Percentiles rank a stretch among this genome's conserved stretches.
phyloP scores from a whole-genome alignment of 345 rosid genomes.

The Pelargonium nanum region DNA sequence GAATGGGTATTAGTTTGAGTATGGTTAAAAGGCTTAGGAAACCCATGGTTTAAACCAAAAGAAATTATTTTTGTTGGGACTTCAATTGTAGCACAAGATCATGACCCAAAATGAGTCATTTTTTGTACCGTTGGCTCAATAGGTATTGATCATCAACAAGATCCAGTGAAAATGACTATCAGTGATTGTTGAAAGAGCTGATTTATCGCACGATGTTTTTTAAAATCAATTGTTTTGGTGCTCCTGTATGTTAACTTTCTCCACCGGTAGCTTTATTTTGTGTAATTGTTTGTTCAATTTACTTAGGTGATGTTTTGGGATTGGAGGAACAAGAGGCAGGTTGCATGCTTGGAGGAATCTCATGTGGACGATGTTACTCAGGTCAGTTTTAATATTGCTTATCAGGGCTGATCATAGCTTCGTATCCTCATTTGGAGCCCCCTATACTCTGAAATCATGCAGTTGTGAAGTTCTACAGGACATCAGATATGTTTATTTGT shows the following conservation, averaged over 20 bases:
- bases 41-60: too few relatives aligned
- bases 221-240: background rate
- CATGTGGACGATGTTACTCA: constrained; percentile 88
- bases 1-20: too few relatives aligned
- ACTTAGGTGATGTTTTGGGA: constrained; percentile 76
- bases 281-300: constrained; percentile 4
- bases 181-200: background rate
- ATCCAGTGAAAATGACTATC: too few relatives aligned
- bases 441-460: background rate
- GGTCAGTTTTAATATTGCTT: constrained; percentile 25
- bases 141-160: too few relatives aligned
- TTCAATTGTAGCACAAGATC: too few relatives aligned
- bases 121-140: too few relatives aligned
- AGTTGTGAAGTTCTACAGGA: background rate
- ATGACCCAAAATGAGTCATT: too few relatives aligned
- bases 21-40: too few relatives aligned
- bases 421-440: background rate
- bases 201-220: background rate
- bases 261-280: background rate
- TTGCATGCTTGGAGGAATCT: constrained; percentile 85
- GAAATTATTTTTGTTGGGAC: too few relatives aligned
- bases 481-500: background rate
- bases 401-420: background rate
- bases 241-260: background rate
- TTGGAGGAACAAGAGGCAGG: constrained; percentile 87